phyloP scores from a whole-genome alignment of 148 eudicot species.

The Fallopia convolvulus region DNA sequence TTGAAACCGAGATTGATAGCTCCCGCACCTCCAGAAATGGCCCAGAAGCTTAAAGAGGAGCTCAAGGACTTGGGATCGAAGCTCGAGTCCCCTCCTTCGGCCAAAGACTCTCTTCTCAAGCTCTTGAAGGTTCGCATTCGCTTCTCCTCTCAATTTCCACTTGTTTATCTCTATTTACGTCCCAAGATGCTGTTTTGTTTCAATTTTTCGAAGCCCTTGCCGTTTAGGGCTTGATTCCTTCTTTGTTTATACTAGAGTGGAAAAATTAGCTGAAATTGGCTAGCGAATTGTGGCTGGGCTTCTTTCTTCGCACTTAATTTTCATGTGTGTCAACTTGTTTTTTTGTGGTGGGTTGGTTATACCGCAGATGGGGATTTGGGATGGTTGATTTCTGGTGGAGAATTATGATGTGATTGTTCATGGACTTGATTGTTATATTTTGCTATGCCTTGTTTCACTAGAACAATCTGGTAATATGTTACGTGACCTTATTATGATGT shows the following conservation, averaged over 20 bases:
- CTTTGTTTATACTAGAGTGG: not conserved
- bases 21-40: not conserved
- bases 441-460: not conserved
- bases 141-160: not conserved
- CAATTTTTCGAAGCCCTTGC: not conserved
- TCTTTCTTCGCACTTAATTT: not conserved
- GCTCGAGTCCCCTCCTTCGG: constrained; percentile 54
- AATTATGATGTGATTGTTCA: not conserved
- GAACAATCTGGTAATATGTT: not conserved
- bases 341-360: not conserved
- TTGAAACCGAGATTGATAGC: not conserved
- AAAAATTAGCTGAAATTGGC: not conserved
- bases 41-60: constrained; percentile 34
- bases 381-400: not conserved
- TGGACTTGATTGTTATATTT: not conserved
- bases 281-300: not conserved
- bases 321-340: not conserved
- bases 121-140: constrained; percentile 52
- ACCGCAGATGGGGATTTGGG: not conserved
- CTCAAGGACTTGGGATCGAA: constrained; percentile 81
- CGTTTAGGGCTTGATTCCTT: not conserved
- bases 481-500: not conserved
- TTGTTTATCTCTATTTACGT: not conserved
- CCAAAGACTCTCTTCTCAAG: constrained; percentile 75
- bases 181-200: not conserved